Conservation (phyloP, 2,329 filamentous ascomycete species). For the Trichothecium roseum region DNA sequence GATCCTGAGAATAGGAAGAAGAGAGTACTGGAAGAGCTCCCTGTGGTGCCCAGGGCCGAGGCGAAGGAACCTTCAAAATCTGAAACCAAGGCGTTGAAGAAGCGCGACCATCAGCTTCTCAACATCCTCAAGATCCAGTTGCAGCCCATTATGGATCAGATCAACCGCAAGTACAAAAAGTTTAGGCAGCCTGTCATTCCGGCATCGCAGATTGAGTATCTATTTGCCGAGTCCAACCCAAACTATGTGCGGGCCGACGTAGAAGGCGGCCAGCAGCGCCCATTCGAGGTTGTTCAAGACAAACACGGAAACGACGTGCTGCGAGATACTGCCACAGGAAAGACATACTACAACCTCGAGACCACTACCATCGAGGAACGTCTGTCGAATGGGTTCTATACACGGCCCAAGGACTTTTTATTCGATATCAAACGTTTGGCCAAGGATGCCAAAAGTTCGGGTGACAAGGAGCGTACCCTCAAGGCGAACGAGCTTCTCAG, state of each 20-base stretch:
- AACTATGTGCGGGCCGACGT: slow-evolving; percentile 51
- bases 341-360: slow-evolving; percentile 93
- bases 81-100: slow-evolving; percentile 69
- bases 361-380: slow-evolving; percentile 89
- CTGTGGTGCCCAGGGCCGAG: slow-evolving; percentile 63
- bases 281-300: slow-evolving; percentile 72
- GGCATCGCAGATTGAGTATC: slow-evolving; percentile 62
- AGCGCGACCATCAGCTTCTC: slow-evolving; percentile 71
- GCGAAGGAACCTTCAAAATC: slow-evolving; percentile 61
- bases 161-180: slow-evolving; percentile 80
- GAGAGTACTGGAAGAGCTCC: slow-evolving; percentile 67
- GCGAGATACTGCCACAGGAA: slow-evolving; percentile 62
- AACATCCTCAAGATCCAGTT: slow-evolving; percentile 83
- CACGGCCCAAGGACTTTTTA: slow-evolving; percentile 79
- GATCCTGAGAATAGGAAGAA: slow-evolving; percentile 80
- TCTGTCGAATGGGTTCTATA: slow-evolving; percentile 94
- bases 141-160: slow-evolving; percentile 94
- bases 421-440: slow-evolving; percentile 76
- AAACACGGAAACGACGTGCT: slow-evolving; percentile 69
- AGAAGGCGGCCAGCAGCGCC: slow-evolving; percentile 47
- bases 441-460: slow-evolving; percentile 72
- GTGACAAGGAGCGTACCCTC: slow-evolving; percentile 72
- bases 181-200: slow-evolving; percentile 76
- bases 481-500: slow-evolving; percentile 86
- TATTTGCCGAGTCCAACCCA: slow-evolving; percentile 76